phyloP scores from a whole-genome alignment of 2,329 filamentous ascomycete genomes.

The Stachybotrys chartarum region DNA sequence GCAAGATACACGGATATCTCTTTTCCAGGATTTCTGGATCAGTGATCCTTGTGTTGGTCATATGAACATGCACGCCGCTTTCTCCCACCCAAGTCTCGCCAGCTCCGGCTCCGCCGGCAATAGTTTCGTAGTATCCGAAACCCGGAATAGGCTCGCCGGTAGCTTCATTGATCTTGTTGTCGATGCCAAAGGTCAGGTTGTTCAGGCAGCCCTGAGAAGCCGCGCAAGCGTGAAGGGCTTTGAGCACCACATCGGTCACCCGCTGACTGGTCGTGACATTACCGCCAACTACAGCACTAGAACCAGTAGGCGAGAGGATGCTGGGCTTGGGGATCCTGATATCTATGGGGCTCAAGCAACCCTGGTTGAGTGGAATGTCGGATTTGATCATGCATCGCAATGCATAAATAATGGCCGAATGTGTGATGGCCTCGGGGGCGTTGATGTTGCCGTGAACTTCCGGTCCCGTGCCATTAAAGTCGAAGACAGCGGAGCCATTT shows the following conservation, averaged over 20 bases:
- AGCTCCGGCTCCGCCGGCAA: constrained; percentile 70
- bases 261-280: constrained; percentile 77
- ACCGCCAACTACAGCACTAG: constrained; percentile 74
- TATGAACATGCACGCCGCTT: constrained; percentile 72
- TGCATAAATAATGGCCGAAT: constrained; percentile 73
- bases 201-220: constrained; percentile 77
- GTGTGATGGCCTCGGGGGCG: constrained; percentile 23
- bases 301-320: constrained; percentile 68
- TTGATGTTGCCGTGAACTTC: constrained; percentile 26
- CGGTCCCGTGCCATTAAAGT: constrained; percentile 23
- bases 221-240: constrained; percentile 72
- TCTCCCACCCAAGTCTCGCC: constrained; percentile 68
- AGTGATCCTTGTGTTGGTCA: constrained; percentile 82
- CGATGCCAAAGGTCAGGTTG: constrained; percentile 79
- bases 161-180: constrained; percentile 36
- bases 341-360: constrained; percentile 69
- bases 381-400: constrained; percentile 72
- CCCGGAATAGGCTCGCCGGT: constrained; percentile 29
- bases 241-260: constrained; percentile 76
- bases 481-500: constrained; percentile 67
- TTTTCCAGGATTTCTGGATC: constrained; percentile 75
- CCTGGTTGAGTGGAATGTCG: constrained; percentile 82
- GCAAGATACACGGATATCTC: constrained; percentile 60
- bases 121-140: constrained; percentile 85
- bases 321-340: constrained; percentile 66